Percentiles rank a stretch among this genome's conserved stretches.
Evolutionary conservation across 306 rosid genomes (phyloP).

Genomic region (Crotalaria pallida): DNA sequence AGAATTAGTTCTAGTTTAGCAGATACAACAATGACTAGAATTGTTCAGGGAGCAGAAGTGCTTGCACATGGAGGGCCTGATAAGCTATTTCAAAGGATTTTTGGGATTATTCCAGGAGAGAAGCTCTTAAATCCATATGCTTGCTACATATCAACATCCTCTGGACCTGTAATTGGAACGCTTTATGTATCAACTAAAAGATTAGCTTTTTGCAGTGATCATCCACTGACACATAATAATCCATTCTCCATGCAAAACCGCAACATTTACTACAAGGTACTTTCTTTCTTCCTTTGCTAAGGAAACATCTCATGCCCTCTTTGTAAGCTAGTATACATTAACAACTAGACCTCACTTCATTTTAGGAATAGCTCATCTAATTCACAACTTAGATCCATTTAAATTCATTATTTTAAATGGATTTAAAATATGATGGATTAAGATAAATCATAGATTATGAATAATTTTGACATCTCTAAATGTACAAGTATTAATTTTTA

Average conservation of each 20-base stretch:
- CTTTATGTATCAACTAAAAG: constrained; percentile 48
- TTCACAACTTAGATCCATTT: too few relatives aligned
- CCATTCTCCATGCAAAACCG: constrained; percentile 30
- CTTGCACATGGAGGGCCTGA: constrained; percentile 51
- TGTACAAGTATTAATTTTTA: too few relatives aligned
- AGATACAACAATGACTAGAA: constrained; percentile 55
- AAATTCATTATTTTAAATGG: too few relatives aligned
- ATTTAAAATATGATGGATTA: too few relatives aligned
- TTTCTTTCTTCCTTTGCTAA: background rate
- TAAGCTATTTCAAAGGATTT: constrained; percentile 38
- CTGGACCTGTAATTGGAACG: constrained; percentile 59
- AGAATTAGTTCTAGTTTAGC: constrained; percentile 38
- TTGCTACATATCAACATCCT: constrained; percentile 51
- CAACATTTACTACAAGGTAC: constrained; percentile 45
- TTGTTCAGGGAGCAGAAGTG: constrained; percentile 48
- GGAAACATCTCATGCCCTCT: too few relatives aligned
- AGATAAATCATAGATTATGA: too few relatives aligned
- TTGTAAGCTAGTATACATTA: too few relatives aligned
- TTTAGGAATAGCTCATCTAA: too few relatives aligned
- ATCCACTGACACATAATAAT: constrained; percentile 32
- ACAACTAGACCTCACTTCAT: too few relatives aligned
- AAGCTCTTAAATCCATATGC: constrained; percentile 48
- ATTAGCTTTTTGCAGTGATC: constrained; percentile 60
- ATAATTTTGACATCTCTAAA: too few relatives aligned
- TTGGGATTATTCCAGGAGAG: constrained; percentile 39